Percentiles rank a stretch among this genome's conserved stretches.
Evolutionary conservation across 129 eudicot genomes (phyloP).

Genomic region (Cynara cardunculus): DNA sequence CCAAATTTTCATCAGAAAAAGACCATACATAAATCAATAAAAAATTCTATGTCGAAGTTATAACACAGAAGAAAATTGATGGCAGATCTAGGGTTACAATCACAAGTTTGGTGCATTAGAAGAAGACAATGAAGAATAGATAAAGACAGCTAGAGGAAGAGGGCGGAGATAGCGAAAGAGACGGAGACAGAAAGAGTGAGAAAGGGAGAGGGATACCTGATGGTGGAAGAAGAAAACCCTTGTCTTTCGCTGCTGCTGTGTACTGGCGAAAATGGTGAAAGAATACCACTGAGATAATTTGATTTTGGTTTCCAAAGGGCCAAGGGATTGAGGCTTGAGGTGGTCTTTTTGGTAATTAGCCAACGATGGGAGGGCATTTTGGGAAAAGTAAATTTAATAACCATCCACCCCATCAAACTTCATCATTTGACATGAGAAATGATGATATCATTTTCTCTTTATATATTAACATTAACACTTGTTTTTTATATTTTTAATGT

Average conservation of each 20-base stretch:
- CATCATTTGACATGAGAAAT: too few species aligned
- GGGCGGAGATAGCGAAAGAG: background rate
- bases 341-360: slow-evolving; percentile 17
- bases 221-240: slow-evolving; percentile 24
- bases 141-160: background rate
- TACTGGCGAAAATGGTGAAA: slow-evolving; percentile 22
- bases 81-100: slow-evolving; percentile 35
- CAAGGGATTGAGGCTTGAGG: slow-evolving; percentile 17
- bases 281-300: slow-evolving; percentile 22
- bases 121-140: background rate
- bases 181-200: background rate
- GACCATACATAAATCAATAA: slow-evolving; percentile 13
- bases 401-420: background rate
- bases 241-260: background rate
- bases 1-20: background rate
- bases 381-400: slow-evolving; percentile 1
- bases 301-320: slow-evolving; percentile 19
- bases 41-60: background rate
- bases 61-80: background rate
- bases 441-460: too few species aligned
- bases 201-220: slow-evolving; percentile 26
- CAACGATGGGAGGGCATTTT: background rate
- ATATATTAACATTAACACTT: too few species aligned
- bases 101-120: slow-evolving; percentile 22
- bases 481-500: too few species aligned